Evolutionary conservation across 2,329 filamentous ascomycete genomes (phyloP).

Genomic region (Penicillium vulpinum): DNA sequence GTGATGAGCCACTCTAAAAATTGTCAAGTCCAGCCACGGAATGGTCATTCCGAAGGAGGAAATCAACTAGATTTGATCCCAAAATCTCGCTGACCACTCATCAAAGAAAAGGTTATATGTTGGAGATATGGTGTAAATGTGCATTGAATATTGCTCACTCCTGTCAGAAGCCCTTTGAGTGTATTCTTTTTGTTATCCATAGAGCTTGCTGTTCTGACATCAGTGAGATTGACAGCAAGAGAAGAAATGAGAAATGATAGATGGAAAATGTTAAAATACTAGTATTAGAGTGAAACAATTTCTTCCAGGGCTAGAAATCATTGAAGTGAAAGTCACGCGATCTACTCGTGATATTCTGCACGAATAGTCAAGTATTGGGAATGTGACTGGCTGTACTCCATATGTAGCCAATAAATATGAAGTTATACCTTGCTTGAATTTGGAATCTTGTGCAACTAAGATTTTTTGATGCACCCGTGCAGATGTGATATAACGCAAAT

Average conservation of each 20-base stretch:
- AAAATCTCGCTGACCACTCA: constrained; percentile 16
- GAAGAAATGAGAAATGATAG: neutral
- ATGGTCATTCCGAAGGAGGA: constrained; percentile 14
- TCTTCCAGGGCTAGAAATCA: neutral
- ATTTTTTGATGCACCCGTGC: too few species aligned
- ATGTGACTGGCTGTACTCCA: neutral
- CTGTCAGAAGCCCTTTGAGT: neutral
- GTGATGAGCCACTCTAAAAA: constrained; percentile 14
- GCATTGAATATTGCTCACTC: neutral
- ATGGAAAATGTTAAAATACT: neutral
- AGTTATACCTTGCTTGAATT: neutral
- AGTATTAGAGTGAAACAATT: neutral
- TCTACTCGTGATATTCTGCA: neutral
- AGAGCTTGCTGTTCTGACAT: neutral
- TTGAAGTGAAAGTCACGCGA: neutral
- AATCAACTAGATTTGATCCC: constrained; percentile 19
- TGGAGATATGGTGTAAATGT: too few species aligned
- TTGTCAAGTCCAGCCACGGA: constrained; percentile 17
- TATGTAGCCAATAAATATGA: neutral
- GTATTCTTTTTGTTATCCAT: neutral
- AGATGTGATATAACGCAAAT: neutral
- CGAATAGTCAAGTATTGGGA: neutral
- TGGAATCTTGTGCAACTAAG: neutral
- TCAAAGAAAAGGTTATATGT: neutral
- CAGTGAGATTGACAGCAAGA: neutral